A percentile compares a stretch with the other conserved stretches of the same genome.
Evolutionary conservation across 1,139 yeast species (phyloP).

Genomic region (Blastobotrys malaysiensis): DNA sequence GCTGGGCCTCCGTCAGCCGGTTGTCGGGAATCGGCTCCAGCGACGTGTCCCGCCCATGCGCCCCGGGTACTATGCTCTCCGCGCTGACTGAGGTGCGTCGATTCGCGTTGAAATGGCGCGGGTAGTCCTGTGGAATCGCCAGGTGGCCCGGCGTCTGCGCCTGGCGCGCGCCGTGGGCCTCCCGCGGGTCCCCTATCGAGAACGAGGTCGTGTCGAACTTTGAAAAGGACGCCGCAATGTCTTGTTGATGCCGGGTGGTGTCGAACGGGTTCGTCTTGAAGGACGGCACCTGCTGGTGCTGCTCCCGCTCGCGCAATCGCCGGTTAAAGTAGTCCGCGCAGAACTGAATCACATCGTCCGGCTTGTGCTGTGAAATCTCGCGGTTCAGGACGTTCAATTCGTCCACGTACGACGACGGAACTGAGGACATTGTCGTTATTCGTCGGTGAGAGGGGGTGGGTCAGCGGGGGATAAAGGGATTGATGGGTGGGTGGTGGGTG

Average conservation of each 20-base stretch:
- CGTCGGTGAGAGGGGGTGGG: background rate
- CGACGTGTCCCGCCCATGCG: conserved; percentile 4
- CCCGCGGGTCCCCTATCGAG: conserved; percentile 7
- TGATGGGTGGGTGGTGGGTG: background rate
- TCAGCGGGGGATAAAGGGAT: background rate
- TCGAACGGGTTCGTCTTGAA: background rate
- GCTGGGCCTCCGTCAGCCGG: conserved; percentile 45
- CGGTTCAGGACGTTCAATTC: conserved; percentile 60
- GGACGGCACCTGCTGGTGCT: background rate
- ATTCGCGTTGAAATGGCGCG: conserved; percentile 55
- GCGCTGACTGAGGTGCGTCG: conserved; percentile 88
- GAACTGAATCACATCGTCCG: conserved; percentile 65
- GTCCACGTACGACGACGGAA: conserved; percentile 39
- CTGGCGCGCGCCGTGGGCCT: conserved; percentile 1
- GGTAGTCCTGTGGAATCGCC: conserved; percentile 11
- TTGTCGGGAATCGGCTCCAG: conserved; percentile 5
- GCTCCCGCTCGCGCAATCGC: conserved; percentile 47
- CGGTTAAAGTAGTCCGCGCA: conserved; percentile 66
- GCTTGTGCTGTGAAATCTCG: conserved; percentile 58
- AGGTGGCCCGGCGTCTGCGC: background rate
- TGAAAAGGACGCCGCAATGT: conserved; percentile 2
- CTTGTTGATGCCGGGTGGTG: background rate
- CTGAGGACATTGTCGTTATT: conserved; percentile 25
- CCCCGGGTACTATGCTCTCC: conserved; percentile 39
- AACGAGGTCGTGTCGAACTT: conserved; percentile 13